Percentiles rank a stretch among this genome's conserved stretches.
These are phyloP conservation scores for Lachancea thermotolerans DNA, from an alignment of 805 yeast species.

Conservation along the genomic window DNA sequence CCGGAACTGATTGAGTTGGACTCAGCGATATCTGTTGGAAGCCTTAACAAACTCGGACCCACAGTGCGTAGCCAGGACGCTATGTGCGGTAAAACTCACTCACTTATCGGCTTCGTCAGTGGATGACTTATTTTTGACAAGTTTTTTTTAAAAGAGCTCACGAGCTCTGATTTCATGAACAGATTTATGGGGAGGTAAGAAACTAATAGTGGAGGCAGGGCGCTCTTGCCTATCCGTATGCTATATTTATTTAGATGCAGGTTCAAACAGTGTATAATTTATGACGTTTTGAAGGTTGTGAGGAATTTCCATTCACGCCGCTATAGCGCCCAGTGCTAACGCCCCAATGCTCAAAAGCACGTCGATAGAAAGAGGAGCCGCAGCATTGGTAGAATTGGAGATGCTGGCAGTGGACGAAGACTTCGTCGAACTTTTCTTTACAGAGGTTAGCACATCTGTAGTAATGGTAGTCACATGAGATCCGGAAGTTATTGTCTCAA, in stretches of 20 bases:
- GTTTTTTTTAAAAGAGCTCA: no score
- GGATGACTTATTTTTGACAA: no score
- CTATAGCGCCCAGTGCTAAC: constrained; percentile 14
- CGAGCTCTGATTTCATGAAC: background rate
- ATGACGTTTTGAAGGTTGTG: background rate
- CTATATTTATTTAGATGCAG: background rate
- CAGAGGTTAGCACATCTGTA: background rate
- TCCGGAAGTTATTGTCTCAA: constrained; percentile 1
- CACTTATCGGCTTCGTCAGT: no score
- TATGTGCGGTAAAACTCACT: no score
- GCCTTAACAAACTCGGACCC: background rate
- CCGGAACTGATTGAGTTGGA: no score
- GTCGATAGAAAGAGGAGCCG: constrained; percentile 5
- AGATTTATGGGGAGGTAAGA: background rate
- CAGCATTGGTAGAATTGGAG: constrained; percentile 15
- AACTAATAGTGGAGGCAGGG: background rate
- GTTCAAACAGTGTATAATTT: no score
- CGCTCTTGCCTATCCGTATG: background rate
- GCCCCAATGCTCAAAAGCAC: constrained; percentile 13
- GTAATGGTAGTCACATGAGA: constrained; percentile 1
- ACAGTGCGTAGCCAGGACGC: background rate
- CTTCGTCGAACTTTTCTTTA: background rate
- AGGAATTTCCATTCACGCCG: background rate
- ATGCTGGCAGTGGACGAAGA: constrained; percentile 10
- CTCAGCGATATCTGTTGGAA: no score